phyloP scores from a whole-genome alignment of 768 basidiomycete genomes.

The Leccinum rimulosum region DNA sequence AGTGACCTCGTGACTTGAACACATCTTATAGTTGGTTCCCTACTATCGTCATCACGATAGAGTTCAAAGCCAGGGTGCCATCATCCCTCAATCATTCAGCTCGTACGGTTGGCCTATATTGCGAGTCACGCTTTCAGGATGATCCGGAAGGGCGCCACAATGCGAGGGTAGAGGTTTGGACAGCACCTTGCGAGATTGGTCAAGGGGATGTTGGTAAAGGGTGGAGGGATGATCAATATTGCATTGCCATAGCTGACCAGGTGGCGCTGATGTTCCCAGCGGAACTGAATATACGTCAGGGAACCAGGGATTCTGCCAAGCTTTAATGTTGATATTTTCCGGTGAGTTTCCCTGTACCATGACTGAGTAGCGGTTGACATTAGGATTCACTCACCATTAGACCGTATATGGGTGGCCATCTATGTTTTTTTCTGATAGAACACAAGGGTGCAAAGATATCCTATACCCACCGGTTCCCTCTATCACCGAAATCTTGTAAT shows the following conservation, averaged over 20 bases:
- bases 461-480: not conserved
- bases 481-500: not conserved
- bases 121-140: slow-evolving; percentile 48
- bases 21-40: slow-evolving; percentile 51
- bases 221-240: slow-evolving; percentile 64
- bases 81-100: slow-evolving; percentile 39
- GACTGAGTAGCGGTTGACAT: not conserved
- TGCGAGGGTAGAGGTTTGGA: slow-evolving; percentile 61
- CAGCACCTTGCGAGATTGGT: slow-evolving; percentile 55
- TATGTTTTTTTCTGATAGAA: not conserved
- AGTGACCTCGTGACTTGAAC: not conserved
- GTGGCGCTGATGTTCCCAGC: slow-evolving; percentile 48
- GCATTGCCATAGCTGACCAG: slow-evolving; percentile 60
- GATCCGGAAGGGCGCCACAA: slow-evolving; percentile 59
- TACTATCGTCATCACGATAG: slow-evolving; percentile 57
- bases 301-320: slow-evolving; percentile 14
- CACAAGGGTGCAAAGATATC: not conserved
- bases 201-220: slow-evolving; percentile 39
- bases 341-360: not conserved
- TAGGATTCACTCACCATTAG: not conserved
- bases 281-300: slow-evolving; percentile 27
- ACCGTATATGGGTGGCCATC: not conserved
- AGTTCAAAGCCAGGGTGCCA: slow-evolving; percentile 63
- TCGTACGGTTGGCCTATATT: slow-evolving; percentile 59
- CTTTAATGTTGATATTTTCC: slow-evolving; percentile 16